Evolutionary conservation across 179 eudicot species (phyloP), one percentile per base, ranked within the genome.

Genomic region (Sideroxylon spinosum): DNA sequence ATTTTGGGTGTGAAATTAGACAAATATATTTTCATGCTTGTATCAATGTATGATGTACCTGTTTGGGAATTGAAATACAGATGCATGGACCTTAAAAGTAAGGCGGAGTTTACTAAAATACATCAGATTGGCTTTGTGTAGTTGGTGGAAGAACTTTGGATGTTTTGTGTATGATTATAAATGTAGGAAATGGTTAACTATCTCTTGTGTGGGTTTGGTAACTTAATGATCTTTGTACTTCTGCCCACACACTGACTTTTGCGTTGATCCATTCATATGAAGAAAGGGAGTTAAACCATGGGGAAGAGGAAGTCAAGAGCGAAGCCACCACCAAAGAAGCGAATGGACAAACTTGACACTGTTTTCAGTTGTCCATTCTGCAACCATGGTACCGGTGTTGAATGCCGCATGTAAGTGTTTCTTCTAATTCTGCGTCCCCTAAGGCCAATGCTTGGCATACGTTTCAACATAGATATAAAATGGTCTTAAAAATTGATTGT

Each of bases 331-430:
- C 82, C 97, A 53, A 94, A 86, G 92, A 94, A 94, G 88, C 76
- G 95, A 70, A 87, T 86, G 86, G 96, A 91, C 85, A 92, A 92
- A 82, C 97, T 94, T 59, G 98, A 92, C 78, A 92, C 97, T 68
- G 94, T 94, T 72, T 94, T 94, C 77, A 87, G 95, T 76, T 94
- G 98, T 66, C 98, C 97, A 29, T 94, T 94, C 89, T 94, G 98
- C 77, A 94, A 92, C 79, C 97, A 94, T 74, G 97, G 95, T 49
- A 88, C 87, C 61, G 89, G 98, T 80, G 97, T 94, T 56, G 98
- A 94, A 78, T 94, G 98, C 68, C 92, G 94, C 65, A 90, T 93
- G 98, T 93, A 86, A 86, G 95, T 84, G 6, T 78, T 46, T 74
- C 46, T 20, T 59, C 7, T 16, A 19, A 49, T 46, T 32, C 53